Evolutionary conservation across 1,284 basidiomycete species (phyloP), one percentile per base, ranked within the genome.

Genomic region (Malassezia slooffiae): DNA sequence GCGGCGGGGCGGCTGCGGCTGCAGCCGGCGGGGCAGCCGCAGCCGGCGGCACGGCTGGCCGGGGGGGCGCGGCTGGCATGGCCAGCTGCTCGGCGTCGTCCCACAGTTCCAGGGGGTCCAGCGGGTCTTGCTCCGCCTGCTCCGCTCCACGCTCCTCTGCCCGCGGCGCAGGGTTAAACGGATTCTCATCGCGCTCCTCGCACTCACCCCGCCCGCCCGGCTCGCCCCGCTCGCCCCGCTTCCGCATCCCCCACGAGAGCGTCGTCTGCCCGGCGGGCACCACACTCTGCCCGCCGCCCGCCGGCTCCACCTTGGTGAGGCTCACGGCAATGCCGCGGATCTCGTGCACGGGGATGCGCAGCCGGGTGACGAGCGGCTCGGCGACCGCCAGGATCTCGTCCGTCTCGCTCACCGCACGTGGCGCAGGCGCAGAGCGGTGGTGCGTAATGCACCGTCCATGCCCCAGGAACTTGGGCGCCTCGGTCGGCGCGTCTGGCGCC

Each of bases 381-480:
- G 85, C 82, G 43, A 82, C 80, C n/a, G 79, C 75, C 0, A 79
- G 82, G 36, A 97, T 83, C 33, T 80, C 70, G 30, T 72, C 74
- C 1, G 76, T 72, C 53, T 91, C 81, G 61, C 80, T 81, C 0
- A 85, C 88, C 3, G 85, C 17, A 45, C 47, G 4, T 50, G 51
- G 8, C 42, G 50, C 0, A 54, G 50, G 2, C 47, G 71, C 1
- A 90, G 84, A 83, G 63, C 82, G 84, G 66, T 80, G 88, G 72
- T 82, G 83, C 0, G 80, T 76, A 41, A 89, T 81, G 68, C 89
- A 95, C 9, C 77, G 71, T 1, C 91, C 91, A 61, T 96, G 90
- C 0, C 91, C 91, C 55, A 96, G 75, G 54, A 95, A 95, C 83
- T 96, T 97, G 1, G 90, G 82, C n/a, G 85, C 78, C 62, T 97